Percentiles rank a stretch among this genome's conserved stretches.
phyloP scores from a whole-genome alignment of 768 basidiomycete species.

The Suillus brevipes region DNA sequence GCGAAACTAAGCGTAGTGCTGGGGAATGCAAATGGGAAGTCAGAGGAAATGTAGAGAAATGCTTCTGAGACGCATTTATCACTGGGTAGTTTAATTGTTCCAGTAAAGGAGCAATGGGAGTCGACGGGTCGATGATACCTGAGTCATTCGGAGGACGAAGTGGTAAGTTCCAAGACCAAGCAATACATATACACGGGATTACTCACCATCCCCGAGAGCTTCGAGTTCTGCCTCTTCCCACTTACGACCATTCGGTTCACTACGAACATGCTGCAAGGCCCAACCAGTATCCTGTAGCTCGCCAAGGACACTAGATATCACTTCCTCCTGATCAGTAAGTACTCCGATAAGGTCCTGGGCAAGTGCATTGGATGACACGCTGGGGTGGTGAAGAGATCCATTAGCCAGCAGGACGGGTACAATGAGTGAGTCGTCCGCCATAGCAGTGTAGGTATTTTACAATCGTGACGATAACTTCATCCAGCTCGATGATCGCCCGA shows the following conservation, averaged over 20 bases:
- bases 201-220: constrained; percentile 62
- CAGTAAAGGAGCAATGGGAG: constrained; percentile 54
- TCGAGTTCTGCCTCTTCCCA: constrained; percentile 77
- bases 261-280: constrained; percentile 67
- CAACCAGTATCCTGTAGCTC: constrained; percentile 60
- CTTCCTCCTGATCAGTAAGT: constrained; percentile 47
- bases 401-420: constrained; percentile 61
- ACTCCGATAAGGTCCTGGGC: constrained; percentile 60
- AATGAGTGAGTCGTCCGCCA: constrained; percentile 47
- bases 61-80: constrained; percentile 37
- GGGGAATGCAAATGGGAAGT: constrained; percentile 69
- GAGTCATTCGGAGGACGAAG: constrained; percentile 3
- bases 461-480: background rate
- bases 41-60: constrained; percentile 71
- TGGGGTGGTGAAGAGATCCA: constrained; percentile 62
- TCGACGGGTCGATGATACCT: constrained; percentile 53
- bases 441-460: constrained; percentile 21
- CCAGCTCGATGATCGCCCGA: constrained; percentile 1
- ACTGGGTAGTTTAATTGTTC: constrained; percentile 37
- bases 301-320: constrained; percentile 55
- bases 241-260: constrained; percentile 54
- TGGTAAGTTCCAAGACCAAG: constrained; percentile 14
- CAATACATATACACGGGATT: background rate
- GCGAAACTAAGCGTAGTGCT: constrained; percentile 67
- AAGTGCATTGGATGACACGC: constrained; percentile 51